Evolutionary conservation across 2,329 filamentous ascomycete genomes (phyloP).

Genomic region (Ascochyta fabae): DNA sequence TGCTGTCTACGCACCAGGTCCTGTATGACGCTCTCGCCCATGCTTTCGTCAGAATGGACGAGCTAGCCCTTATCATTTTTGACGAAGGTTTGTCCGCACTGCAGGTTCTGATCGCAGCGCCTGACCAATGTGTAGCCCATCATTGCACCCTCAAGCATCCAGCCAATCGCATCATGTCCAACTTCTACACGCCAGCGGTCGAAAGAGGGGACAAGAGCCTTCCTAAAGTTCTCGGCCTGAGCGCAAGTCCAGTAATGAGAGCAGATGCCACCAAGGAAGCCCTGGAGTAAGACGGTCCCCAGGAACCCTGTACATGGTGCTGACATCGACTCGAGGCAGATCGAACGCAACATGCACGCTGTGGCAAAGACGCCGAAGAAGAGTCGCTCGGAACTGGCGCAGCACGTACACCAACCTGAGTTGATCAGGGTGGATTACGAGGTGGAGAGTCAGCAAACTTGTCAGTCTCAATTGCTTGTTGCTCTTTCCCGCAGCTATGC

Average conservation of each 20-base stretch:
- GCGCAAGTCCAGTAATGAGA: constrained; percentile 76
- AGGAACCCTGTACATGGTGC: background rate
- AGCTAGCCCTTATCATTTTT: constrained; percentile 74
- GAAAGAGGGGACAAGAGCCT: constrained; percentile 33
- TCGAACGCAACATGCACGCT: constrained; percentile 75
- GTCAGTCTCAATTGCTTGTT: constrained; percentile 21
- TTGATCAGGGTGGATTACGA: constrained; percentile 52
- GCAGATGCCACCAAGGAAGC: constrained; percentile 56
- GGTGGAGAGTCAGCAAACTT: constrained; percentile 19
- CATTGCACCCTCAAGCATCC: constrained; percentile 71
- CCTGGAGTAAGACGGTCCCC: constrained; percentile 54
- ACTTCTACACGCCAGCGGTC: constrained; percentile 68
- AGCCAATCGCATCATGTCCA: constrained; percentile 73
- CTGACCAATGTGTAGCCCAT: constrained; percentile 63
- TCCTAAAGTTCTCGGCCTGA: constrained; percentile 78
- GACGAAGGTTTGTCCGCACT: constrained; percentile 69
- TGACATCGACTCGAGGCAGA: constrained; percentile 45
- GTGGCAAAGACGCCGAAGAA: constrained; percentile 71
- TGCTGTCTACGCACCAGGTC: constrained; percentile 79
- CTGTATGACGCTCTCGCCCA: constrained; percentile 76
- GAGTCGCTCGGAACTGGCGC: constrained; percentile 73
- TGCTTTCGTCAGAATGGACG: constrained; percentile 71
- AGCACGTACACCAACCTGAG: constrained; percentile 70
- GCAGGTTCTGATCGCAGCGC: background rate
- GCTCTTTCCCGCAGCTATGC: constrained; percentile 25